A percentile compares a stretch with the other conserved stretches of the same genome.
Evolutionary conservation across 768 basidiomycete genomes (phyloP).

Genomic region (Postia placenta): DNA sequence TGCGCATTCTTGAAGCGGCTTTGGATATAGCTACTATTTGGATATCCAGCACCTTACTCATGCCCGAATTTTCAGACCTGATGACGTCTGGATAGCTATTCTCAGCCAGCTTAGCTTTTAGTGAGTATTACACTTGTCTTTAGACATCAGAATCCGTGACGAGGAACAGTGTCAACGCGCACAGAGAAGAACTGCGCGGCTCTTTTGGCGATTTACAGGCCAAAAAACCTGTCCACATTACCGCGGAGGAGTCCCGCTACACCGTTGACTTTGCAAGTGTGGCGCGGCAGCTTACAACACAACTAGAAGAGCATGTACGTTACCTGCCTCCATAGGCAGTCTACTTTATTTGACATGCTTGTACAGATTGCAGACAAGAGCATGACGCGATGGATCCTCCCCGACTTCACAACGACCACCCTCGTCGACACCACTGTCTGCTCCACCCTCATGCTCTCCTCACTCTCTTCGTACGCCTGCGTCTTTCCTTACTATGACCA

Average conservation of each 20-base stretch:
- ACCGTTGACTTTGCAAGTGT: slow-evolving; percentile 27
- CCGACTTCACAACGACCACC: slow-evolving; percentile 26
- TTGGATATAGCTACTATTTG: too few relatives aligned
- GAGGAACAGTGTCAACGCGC: slow-evolving; percentile 17
- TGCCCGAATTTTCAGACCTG: slow-evolving; percentile 37
- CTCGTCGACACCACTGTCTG: slow-evolving; percentile 19
- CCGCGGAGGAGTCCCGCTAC: slow-evolving; percentile 19
- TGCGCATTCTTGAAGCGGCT: too few relatives aligned
- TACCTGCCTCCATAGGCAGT: neutral
- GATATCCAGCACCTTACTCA: too few relatives aligned
- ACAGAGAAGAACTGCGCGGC: slow-evolving; percentile 26
- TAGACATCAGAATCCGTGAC: neutral
- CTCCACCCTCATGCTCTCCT: slow-evolving; percentile 25
- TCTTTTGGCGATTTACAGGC: slow-evolving; percentile 31
- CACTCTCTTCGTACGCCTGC: slow-evolving; percentile 14
- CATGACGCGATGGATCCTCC: slow-evolving; percentile 24
- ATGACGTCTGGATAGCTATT: slow-evolving; percentile 45
- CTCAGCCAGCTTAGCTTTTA: slow-evolving; percentile 32
- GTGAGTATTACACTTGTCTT: neutral
- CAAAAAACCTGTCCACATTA: slow-evolving; percentile 21
- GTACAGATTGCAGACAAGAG: slow-evolving; percentile 18
- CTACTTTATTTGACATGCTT: neutral
- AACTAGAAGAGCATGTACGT: slow-evolving; percentile 17
- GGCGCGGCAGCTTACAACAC: slow-evolving; percentile 22
- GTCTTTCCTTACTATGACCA: neutral